Evolutionary conservation across 371 early-diverging fungal genomes (phyloP).

Genomic region (Circinella minor): DNA sequence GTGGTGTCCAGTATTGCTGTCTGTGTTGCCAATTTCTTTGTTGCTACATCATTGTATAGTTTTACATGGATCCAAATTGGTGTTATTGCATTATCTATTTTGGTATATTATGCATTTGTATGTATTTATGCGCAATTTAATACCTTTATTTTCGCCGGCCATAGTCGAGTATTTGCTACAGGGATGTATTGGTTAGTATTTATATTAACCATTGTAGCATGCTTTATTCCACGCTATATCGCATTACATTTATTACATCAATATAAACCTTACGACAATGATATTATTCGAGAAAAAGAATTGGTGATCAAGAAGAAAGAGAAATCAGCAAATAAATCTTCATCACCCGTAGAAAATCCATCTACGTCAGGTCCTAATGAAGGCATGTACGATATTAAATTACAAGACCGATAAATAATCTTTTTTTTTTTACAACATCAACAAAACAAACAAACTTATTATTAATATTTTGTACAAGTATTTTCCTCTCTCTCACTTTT

Average conservation of each 20-base stretch:
- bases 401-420: neutral
- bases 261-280: constrained; percentile 65
- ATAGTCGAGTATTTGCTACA: constrained; percentile 49
- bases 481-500: neutral
- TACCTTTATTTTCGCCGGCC: constrained; percentile 47
- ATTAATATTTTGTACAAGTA: neutral
- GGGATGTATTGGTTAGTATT: constrained; percentile 56
- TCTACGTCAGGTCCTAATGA: neutral
- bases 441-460: neutral
- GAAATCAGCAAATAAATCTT: neutral
- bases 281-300: constrained; percentile 65
- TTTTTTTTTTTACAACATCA: neutral
- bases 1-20: constrained; percentile 77
- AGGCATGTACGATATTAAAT: constrained; percentile 4
- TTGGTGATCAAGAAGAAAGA: constrained; percentile 28
- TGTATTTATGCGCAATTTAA: constrained; percentile 50
- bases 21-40: constrained; percentile 81
- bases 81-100: constrained; percentile 61
- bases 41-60: constrained; percentile 72
- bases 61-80: constrained; percentile 79
- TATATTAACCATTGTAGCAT: constrained; percentile 50
- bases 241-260: constrained; percentile 51
- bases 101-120: constrained; percentile 53
- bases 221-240: constrained; percentile 54
- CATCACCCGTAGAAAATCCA: neutral